A percentile compares a stretch with the other conserved stretches of the same genome.
Conservation (phyloP, 139 green algal species). For the Micromonas pusilla region DNA sequence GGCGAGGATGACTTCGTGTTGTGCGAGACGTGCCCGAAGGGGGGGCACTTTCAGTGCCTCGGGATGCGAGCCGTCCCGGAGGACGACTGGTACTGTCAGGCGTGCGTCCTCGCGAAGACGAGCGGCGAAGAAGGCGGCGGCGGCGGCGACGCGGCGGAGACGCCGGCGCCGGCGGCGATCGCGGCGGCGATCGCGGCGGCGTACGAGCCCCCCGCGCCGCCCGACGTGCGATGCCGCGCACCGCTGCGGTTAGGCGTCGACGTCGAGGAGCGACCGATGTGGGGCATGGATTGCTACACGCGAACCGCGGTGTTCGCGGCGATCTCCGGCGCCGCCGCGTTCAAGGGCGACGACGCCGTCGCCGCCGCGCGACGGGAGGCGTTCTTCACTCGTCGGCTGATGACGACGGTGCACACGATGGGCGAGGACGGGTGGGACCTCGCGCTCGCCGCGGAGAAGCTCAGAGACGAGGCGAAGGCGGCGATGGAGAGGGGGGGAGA, state of each 20-base stretch:
- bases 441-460: not conserved
- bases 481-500: not conserved
- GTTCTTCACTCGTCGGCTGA: constrained; percentile 4
- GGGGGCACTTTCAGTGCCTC: not conserved
- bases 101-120: too few species aligned
- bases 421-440: constrained; percentile 20
- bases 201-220: not conserved
- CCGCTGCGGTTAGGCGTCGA: constrained; percentile 13
- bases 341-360: not conserved
- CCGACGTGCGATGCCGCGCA: not conserved
- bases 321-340: not conserved
- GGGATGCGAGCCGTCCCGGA: not conserved
- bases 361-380: not conserved
- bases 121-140: not conserved
- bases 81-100: not conserved
- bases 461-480: not conserved
- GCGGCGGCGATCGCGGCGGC: not conserved
- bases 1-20: not conserved
- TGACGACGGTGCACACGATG: constrained; percentile 21
- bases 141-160: not conserved
- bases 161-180: not conserved
- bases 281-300: constrained; percentile 28
- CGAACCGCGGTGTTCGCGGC: not conserved
- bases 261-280: constrained; percentile 10
- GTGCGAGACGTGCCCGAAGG: not conserved